Evolutionary conservation across 2,329 filamentous ascomycete genomes (phyloP), one percentile per base, ranked within the genome.

Genomic region (Malbranchea cinnamomea): DNA sequence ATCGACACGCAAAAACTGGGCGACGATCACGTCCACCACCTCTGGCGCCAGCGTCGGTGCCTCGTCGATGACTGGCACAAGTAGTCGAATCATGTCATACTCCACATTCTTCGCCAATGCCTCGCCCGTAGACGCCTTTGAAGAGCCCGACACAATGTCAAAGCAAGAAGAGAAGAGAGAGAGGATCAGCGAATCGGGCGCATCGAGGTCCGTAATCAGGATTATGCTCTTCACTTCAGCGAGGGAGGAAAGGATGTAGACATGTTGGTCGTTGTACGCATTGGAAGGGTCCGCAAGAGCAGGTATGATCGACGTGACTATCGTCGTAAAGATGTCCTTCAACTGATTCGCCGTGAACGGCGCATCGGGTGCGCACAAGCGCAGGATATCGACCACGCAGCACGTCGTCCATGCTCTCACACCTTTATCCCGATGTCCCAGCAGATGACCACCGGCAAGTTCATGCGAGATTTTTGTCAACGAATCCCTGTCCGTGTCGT

Each of bases 181-280:
- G 6, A 82, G 61, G 15, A 91, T 73, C 25, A 95, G 68, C 17
- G 73, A 69, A 34, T 93, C 83, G 30, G 81, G 71, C 33, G 79
- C 77, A 15, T 84, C 77, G 22, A 95, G 71, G 44, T 98, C 89
- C 37, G 81, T 79, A 41, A 98, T 69, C 23, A 98, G 71, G 6
- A 95, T 71, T 23, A 98, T 82, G 57, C 84, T 94, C 64, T 95
- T 93, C 43, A 93, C 80, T 42, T 92, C 83, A 33, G 83, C 77
- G 17, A 98, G 68, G 11, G 85, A 94, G 37, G 75, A 73, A 37
- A 98, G 65, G 38, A 94, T 80, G 48, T 91, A 89, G 56, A 89
- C 75, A 58, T 98, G 83, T 54, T 95, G 85, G 38, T 74, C 75
- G 55, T 92, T 87, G 63, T 94, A 95, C 6, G 85, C 76, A 50